phyloP scores from a whole-genome alignment of 2,329 filamentous ascomycete genomes.

The Pestalotiopsis sp. region DNA sequence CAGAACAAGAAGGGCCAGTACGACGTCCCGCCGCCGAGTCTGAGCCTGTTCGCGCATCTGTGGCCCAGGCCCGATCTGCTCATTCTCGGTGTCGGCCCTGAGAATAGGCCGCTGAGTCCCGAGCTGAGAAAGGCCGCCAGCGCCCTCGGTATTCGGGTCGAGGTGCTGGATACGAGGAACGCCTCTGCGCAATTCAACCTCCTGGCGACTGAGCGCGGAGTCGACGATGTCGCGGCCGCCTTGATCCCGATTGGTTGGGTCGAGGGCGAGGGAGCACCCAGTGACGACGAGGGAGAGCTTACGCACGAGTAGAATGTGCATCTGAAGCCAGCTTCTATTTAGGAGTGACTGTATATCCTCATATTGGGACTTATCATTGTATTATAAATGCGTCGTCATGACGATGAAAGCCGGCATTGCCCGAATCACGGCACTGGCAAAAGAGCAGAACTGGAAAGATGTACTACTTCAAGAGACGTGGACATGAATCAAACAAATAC shows the following conservation, averaged over 20 bases:
- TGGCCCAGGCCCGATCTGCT: slow-evolving; percentile 92
- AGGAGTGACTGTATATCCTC: neutral
- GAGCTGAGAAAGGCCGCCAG: slow-evolving; percentile 74
- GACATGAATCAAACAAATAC: too few species aligned
- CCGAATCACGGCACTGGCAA: neutral
- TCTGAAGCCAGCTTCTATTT: neutral
- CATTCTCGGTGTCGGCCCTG: slow-evolving; percentile 82
- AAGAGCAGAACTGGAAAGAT: too few species aligned
- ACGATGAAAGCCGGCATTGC: neutral
- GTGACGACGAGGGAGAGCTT: slow-evolving; percentile 7
- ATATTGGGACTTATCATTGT: neutral
- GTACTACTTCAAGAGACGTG: too few species aligned
- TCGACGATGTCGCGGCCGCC: slow-evolving; percentile 83
- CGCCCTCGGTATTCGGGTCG: slow-evolving; percentile 79
- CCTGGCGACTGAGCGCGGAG: slow-evolving; percentile 89
- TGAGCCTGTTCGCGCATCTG: slow-evolving; percentile 75
- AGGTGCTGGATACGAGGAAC: slow-evolving; percentile 90
- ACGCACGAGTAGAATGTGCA: slow-evolving; percentile 13
- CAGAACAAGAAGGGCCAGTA: slow-evolving; percentile 81
- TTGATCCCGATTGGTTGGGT: slow-evolving; percentile 86
- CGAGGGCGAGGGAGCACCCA: slow-evolving; percentile 53
- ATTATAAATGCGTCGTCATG: neutral
- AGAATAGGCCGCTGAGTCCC: slow-evolving; percentile 76
- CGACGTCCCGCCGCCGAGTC: slow-evolving; percentile 71
- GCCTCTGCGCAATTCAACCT: slow-evolving; percentile 94